phyloP scores from a whole-genome alignment of 1,139 yeast genomes.

The Zygoascus meyerae region DNA sequence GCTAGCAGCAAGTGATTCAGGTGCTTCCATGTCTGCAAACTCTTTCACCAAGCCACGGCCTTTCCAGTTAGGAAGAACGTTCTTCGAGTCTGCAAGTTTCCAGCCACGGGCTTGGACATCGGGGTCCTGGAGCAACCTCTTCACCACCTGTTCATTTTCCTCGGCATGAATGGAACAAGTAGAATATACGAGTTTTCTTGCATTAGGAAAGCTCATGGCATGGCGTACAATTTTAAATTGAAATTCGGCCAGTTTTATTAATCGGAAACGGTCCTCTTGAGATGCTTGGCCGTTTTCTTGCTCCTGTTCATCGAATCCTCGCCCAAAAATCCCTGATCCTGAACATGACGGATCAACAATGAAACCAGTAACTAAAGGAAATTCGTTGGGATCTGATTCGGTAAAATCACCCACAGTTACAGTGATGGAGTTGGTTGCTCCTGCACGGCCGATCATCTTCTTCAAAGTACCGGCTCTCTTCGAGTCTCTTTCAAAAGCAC shows the following conservation, averaged over 20 bases:
- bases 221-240: slow-evolving; percentile 84
- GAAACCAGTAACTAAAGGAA: slow-evolving; percentile 63
- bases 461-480: slow-evolving; percentile 65
- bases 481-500: slow-evolving; percentile 83
- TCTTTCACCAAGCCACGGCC: slow-evolving; percentile 74
- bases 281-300: slow-evolving; percentile 30
- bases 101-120: slow-evolving; percentile 63
- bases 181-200: slow-evolving; percentile 77
- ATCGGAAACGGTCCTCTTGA: slow-evolving; percentile 46
- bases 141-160: slow-evolving; percentile 89
- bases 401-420: slow-evolving; percentile 87
- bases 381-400: slow-evolving; percentile 54
- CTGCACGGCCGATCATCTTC: slow-evolving; percentile 77
- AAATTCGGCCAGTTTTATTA: slow-evolving; percentile 71
- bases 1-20: slow-evolving; percentile 65
- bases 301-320: slow-evolving; percentile 50
- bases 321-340: slow-evolving; percentile 94
- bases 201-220: slow-evolving; percentile 76
- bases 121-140: slow-evolving; percentile 61
- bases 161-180: slow-evolving; percentile 93
- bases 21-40: slow-evolving; percentile 45
- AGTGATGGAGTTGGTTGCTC: slow-evolving; percentile 55
- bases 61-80: slow-evolving; percentile 79
- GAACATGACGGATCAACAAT: slow-evolving; percentile 97
- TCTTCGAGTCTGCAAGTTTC: slow-evolving; percentile 55